phyloP scores from a whole-genome alignment of 306 rosid species.

The Medicago arabica region DNA sequence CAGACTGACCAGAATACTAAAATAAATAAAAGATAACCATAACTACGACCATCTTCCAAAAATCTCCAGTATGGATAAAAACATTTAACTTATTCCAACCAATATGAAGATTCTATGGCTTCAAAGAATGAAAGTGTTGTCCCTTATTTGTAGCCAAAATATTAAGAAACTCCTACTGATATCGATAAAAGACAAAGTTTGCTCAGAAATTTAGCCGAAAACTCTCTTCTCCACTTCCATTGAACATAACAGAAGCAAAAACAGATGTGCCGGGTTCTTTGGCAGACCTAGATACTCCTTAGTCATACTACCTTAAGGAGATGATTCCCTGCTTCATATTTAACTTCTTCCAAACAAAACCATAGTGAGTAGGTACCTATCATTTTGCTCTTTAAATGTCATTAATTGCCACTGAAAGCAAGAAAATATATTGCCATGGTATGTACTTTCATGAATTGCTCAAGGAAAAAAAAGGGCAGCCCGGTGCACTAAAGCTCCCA shows the following conservation, averaged over 20 bases:
- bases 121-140: not conserved
- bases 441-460: constrained; percentile 8
- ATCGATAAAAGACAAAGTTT: not conserved
- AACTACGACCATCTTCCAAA: not conserved
- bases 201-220: not conserved
- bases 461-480: too few relatives aligned
- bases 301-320: not conserved
- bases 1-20: not conserved
- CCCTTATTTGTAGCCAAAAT: not conserved
- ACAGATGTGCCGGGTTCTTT: not conserved
- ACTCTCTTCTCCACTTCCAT: not conserved
- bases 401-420: not conserved
- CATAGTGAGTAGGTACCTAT: not conserved
- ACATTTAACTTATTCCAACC: not conserved
- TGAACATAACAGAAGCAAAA: not conserved
- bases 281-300: not conserved
- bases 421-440: constrained; percentile 10
- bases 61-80: not conserved
- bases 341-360: not conserved
- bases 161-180: not conserved
- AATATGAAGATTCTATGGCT: too few relatives aligned
- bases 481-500: too few relatives aligned
- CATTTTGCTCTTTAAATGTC: too few relatives aligned
- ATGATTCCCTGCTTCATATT: constrained; percentile 1
- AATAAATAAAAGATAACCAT: too few relatives aligned